Evolutionary conservation across 768 basidiomycete species (phyloP).

Genomic region (Suillus discolor): DNA sequence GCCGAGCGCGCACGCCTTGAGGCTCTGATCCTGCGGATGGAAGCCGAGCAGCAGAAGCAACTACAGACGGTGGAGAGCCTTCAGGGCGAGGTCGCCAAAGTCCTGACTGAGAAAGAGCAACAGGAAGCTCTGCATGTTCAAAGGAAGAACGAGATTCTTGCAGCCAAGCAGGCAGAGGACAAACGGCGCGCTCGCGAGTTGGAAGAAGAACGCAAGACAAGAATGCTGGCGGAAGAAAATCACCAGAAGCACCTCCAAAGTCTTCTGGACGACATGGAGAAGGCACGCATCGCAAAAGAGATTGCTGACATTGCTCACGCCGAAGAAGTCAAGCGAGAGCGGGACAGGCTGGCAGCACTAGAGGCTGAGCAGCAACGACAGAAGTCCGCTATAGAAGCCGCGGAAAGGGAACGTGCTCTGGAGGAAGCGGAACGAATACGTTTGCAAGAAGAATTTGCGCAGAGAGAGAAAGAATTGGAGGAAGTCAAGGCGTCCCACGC

Average conservation of each 20-base stretch:
- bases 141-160: conserved; percentile 30
- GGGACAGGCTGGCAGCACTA: conserved; percentile 32
- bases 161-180: conserved; percentile 28
- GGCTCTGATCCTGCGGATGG: conserved; percentile 30
- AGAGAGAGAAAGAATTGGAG: conserved; percentile 28
- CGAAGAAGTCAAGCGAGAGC: conserved; percentile 28
- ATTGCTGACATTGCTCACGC: conserved; percentile 25
- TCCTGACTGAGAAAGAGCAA: conserved; percentile 29
- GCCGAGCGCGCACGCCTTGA: conserved; percentile 39
- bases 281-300: conserved; percentile 26
- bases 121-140: conserved; percentile 31
- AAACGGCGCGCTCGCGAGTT: conserved; percentile 29
- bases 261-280: conserved; percentile 29
- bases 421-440: conserved; percentile 33
- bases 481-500: conserved; percentile 26
- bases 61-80: conserved; percentile 23
- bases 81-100: conserved; percentile 31
- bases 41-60: conserved; percentile 22
- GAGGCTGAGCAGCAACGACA: conserved; percentile 32
- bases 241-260: conserved; percentile 33
- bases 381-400: conserved; percentile 25
- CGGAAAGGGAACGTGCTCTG: conserved; percentile 22
- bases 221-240: conserved; percentile 28
- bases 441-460: conserved; percentile 31
- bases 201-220: conserved; percentile 33